phyloP scores from a whole-genome alignment of 1,284 basidiomycete species.

The Phenoliferia sp. region DNA sequence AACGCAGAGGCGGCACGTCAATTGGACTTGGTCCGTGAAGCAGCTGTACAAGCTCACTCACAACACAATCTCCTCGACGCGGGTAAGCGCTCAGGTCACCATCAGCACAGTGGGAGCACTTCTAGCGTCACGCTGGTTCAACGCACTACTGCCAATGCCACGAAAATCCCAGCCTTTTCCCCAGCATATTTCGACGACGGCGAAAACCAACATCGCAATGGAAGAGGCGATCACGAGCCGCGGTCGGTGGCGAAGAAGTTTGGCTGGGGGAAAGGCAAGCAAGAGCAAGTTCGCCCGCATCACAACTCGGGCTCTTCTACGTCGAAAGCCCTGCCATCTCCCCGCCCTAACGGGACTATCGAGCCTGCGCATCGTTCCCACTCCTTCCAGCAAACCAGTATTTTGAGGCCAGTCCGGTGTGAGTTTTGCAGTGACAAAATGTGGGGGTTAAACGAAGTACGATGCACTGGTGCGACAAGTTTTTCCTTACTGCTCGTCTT shows the following conservation, averaged over 20 bases:
- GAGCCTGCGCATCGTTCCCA: constrained; percentile 51
- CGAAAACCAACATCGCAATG: constrained; percentile 19
- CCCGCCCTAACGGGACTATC: constrained; percentile 8
- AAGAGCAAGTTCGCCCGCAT: neutral
- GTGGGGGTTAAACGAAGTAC: constrained; percentile 88
- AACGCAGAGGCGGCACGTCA: constrained; percentile 72
- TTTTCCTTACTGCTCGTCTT: neutral
- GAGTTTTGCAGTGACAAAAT: constrained; percentile 96
- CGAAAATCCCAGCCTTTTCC: constrained; percentile 33
- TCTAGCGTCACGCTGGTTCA: constrained; percentile 7
- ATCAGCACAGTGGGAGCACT: neutral
- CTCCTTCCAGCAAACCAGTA: constrained; percentile 82
- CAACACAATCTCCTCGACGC: constrained; percentile 15
- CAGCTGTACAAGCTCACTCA: constrained; percentile 17
- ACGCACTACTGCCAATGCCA: neutral
- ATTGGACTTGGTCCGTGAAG: constrained; percentile 54
- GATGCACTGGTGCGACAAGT: constrained; percentile 78
- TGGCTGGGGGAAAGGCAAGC: constrained; percentile 49
- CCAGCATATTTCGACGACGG: constrained; percentile 16
- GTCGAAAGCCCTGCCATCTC: neutral
- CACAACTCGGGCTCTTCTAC: neutral
- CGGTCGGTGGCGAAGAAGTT: constrained; percentile 44
- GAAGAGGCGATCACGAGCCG: constrained; percentile 42
- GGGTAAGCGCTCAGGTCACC: neutral
- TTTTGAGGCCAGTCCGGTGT: constrained; percentile 82